Evolutionary conservation across 306 rosid genomes (phyloP), one percentile per base, ranked within the genome.

Genomic region (Lablab purpureus): DNA sequence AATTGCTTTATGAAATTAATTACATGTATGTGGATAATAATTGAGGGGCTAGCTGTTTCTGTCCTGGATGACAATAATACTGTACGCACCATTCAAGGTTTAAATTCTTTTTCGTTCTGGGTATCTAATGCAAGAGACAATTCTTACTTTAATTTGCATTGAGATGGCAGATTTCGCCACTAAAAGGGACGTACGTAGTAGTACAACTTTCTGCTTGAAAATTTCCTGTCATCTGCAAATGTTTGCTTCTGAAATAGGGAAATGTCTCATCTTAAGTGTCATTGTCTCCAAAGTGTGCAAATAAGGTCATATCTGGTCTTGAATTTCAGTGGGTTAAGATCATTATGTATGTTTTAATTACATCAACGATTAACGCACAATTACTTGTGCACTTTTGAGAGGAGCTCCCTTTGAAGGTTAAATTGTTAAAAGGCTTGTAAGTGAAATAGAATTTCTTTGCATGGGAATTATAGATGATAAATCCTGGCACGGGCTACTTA

Each of bases 231-330:
- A 47, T 41, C 3, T 41, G 9, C 22, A 23, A 10, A 43, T 23
- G 6, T 45, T 68, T 69, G 43, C 28, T 28, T 69, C 23, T 69
- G 40, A 25, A 46, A 45, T 43, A 12, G 73, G 73, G 73, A 22
- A 67, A 15, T 6, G n/a, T 59, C 66, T 59, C 66, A 13, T 59
- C 66, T 59, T 10, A 56, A 9, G 8, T n/a, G 28, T 27, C 37
- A 60, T 28, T 28, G 7, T 28, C 67, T 15, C 14, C 9, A 60
- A 62, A 32, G 13, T n/a, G 46, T 34, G 19, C 47, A 32, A 63
- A n/a, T 37, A 58, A 17, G 68, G 5, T 60, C 10, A 27, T 28
- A 28, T 30, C 68, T 12, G 17, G 14, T 18, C 14, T 43, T 43
- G 21, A 22, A 15, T 25, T 69, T 27, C 46, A 8, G 25, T 9